These are phyloP conservation scores for Lycium ferocissimum DNA, from an alignment of 257 asterid genomes.

Conservation along the genomic window DNA sequence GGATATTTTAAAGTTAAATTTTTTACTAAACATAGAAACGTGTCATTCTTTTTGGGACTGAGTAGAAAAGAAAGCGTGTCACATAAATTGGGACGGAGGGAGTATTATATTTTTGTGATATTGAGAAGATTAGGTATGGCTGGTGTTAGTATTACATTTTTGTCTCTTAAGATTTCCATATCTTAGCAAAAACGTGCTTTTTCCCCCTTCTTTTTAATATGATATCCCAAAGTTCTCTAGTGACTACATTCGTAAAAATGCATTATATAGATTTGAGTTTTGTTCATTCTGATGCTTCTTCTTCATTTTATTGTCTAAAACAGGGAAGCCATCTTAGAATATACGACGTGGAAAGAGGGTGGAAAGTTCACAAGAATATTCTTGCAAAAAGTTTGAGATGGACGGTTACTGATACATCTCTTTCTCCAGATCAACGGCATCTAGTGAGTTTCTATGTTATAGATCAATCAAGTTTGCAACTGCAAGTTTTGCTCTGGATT, in stretches of 20 bases:
- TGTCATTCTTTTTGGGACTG: too few species aligned
- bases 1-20: too few species aligned
- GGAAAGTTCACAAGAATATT: conserved; percentile 86
- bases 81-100: too few species aligned
- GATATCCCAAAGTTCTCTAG: not conserved
- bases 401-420: conserved; percentile 87
- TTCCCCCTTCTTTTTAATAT: not conserved
- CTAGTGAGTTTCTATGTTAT: conserved; percentile 61
- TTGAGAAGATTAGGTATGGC: conserved; percentile 7
- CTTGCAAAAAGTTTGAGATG: conserved; percentile 83
- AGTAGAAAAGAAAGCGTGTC: too few species aligned
- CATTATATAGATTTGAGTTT: not conserved
- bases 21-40: too few species aligned
- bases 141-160: not conserved
- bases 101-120: not conserved
- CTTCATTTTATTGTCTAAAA: conserved; percentile 25
- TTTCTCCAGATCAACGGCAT: conserved; percentile 74
- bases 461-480: conserved; percentile 5
- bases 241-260: not conserved
- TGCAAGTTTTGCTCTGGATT: not conserved
- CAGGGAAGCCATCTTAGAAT: conserved; percentile 91
- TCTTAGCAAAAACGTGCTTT: not conserved
- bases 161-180: not conserved
- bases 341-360: conserved; percentile 81
- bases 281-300: conserved; percentile 9